These are phyloP conservation scores for Trametes polyzona DNA, from an alignment of 1,284 basidiomycete genomes.

Conservation along the genomic window DNA sequence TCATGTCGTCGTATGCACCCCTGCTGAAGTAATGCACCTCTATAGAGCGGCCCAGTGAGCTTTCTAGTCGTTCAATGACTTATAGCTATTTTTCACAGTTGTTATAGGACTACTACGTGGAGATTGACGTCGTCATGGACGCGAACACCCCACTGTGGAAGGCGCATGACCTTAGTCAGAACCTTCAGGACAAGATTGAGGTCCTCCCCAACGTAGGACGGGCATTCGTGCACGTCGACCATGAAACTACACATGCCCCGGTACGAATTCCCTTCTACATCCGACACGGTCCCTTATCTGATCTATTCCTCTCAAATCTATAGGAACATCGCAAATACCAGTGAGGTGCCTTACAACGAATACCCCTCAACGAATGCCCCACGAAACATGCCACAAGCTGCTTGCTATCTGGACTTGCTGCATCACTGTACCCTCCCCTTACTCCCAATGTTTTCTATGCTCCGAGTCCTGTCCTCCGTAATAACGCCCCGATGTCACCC, in stretches of 20 bases:
- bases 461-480: background rate
- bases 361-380: background rate
- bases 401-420: background rate
- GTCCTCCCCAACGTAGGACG: slow-evolving; percentile 89
- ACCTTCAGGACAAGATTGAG: slow-evolving; percentile 94
- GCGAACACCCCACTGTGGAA: slow-evolving; percentile 89
- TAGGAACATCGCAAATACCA: slow-evolving; percentile 35
- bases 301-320: background rate
- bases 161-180: slow-evolving; percentile 92
- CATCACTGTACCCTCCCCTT: background rate
- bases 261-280: slow-evolving; percentile 57
- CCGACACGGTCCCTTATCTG: too few relatives aligned
- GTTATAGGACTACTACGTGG: slow-evolving; percentile 83
- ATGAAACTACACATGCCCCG: slow-evolving; percentile 87
- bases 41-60: slow-evolving; percentile 68
- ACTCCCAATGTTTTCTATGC: background rate
- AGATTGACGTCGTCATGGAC: slow-evolving; percentile 94
- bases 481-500: background rate
- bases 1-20: background rate
- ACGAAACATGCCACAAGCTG: background rate
- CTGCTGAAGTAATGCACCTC: background rate
- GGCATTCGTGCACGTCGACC: slow-evolving; percentile 93
- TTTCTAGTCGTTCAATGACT: too few relatives aligned
- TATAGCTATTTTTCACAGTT: background rate
- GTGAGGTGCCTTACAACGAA: too few relatives aligned